Conservation (phyloP, 2,329 filamentous ascomycete genomes). For the Colletotrichum lini region DNA sequence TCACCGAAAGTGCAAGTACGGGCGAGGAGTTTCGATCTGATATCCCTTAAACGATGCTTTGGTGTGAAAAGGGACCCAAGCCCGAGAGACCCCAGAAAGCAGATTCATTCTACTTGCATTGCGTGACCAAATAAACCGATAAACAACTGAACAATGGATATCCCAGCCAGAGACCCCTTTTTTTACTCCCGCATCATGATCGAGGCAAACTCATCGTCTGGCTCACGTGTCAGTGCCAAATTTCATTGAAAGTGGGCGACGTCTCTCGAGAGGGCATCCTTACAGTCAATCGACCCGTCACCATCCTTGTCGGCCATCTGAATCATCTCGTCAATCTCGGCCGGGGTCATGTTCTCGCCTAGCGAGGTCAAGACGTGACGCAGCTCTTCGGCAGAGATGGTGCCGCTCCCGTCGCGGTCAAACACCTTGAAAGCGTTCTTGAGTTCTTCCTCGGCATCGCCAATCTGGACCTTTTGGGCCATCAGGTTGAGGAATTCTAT, state of each 20-base stretch:
- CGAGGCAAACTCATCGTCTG: conserved; percentile 93
- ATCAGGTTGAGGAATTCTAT: conserved; percentile 93
- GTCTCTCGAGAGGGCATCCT: conserved; percentile 49
- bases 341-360: conserved; percentile 90
- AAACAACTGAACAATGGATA: conserved; percentile 25
- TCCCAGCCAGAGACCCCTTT: conserved; percentile 12
- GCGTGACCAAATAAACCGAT: conserved; percentile 15
- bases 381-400: conserved; percentile 89
- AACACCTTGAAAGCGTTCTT: conserved; percentile 92
- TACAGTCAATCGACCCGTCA: conserved; percentile 91
- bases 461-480: conserved; percentile 95
- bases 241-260: background rate
- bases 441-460: conserved; percentile 91
- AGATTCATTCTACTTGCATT: conserved; percentile 23
- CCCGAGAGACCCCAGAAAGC: conserved; percentile 16
- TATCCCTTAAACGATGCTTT: background rate
- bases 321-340: conserved; percentile 95
- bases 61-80: background rate
- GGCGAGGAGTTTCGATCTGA: background rate
- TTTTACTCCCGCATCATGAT: conserved; percentile 95
- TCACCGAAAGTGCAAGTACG: background rate
- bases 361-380: conserved; percentile 94
- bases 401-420: conserved; percentile 91
- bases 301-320: conserved; percentile 91
- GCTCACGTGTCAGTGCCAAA: background rate